Evolutionary conservation across 2,329 filamentous ascomycete genomes (phyloP).

Genomic region (Neobulgaria alba): DNA sequence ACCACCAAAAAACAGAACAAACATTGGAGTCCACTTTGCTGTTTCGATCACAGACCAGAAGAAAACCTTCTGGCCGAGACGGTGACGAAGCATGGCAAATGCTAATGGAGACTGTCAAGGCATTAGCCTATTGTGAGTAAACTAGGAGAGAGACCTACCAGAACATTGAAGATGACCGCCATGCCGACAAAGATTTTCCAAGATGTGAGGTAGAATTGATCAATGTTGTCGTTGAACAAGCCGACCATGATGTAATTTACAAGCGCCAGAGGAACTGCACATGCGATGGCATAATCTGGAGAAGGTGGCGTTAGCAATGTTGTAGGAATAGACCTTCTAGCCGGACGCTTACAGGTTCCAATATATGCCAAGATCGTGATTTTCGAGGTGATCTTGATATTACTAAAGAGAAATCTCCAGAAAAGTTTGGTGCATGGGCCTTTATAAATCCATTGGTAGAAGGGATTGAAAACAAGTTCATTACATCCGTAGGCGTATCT

Average conservation of each 20-base stretch:
- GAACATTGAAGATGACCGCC: slow-evolving; percentile 52
- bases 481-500: slow-evolving; percentile 72
- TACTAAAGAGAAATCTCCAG: slow-evolving; percentile 61
- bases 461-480: slow-evolving; percentile 71
- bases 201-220: slow-evolving; percentile 58
- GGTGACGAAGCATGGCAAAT: slow-evolving; percentile 16
- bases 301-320: neutral
- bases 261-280: slow-evolving; percentile 54
- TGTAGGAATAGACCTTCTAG: neutral
- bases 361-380: slow-evolving; percentile 70
- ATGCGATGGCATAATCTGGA: slow-evolving; percentile 51
- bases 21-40: slow-evolving; percentile 40
- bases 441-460: slow-evolving; percentile 61
- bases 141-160: neutral
- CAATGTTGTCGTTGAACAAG: slow-evolving; percentile 58
- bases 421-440: slow-evolving; percentile 76
- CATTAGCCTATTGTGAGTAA: slow-evolving; percentile 56
- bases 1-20: slow-evolving; percentile 36
- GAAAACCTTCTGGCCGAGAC: slow-evolving; percentile 6
- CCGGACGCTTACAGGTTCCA: slow-evolving; percentile 44
- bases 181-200: slow-evolving; percentile 56
- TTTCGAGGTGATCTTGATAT: slow-evolving; percentile 67
- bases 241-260: slow-evolving; percentile 65
- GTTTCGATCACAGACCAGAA: slow-evolving; percentile 41
- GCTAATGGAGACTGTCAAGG: slow-evolving; percentile 35